Evolutionary conservation across 2,329 filamentous ascomycete species (phyloP), one percentile per base, ranked within the genome.

Genomic region (Colletotrichum brevisporum): DNA sequence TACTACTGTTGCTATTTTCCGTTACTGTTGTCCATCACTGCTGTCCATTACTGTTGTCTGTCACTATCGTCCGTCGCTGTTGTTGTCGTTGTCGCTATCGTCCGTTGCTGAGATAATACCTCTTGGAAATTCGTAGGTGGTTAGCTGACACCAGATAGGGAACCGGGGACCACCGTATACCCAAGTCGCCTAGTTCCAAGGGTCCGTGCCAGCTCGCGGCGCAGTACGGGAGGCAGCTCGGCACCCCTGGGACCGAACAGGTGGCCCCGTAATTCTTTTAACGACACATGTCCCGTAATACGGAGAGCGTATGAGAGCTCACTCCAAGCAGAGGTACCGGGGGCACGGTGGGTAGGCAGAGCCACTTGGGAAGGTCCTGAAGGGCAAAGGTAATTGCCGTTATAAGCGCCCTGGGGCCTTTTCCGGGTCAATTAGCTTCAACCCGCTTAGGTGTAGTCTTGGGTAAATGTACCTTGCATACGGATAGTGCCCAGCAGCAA

Each of bases 251-350:
- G 39, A 39, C 61, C 61, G 60, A 68, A 55, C 48, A 65, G 54
- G 41, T 50, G 48, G 60, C 55, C 66, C 67, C 55, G 47, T 67
- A 61, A 45, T 60, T 69, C 65, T 45, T 55, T 71, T 72, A 62
- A 73, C 71, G 71, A 73, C 71, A 72, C 71, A 72, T 73, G 71
- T 73, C 71, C 71, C 70, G 43, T 66, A 68, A 18, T 48, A 51
- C 41, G 10, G 31, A 36, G 31, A 36, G 31, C 31, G 21, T 24
- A 24, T 24, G 21, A 24, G 21, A 24, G 21, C 21, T 24, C 21
- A 2, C 21, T 24, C 21, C 21, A 24, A 24, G 21, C 21, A 24
- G 21, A 24, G 21, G 21, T 24, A 24, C 21, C 21, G 21, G 15
- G 45, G 8, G 13, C 18, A 18, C 26, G 43, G 51, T 51, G 18